phyloP scores from a whole-genome alignment of 306 rosid genomes.

The Sophora flavescens region DNA sequence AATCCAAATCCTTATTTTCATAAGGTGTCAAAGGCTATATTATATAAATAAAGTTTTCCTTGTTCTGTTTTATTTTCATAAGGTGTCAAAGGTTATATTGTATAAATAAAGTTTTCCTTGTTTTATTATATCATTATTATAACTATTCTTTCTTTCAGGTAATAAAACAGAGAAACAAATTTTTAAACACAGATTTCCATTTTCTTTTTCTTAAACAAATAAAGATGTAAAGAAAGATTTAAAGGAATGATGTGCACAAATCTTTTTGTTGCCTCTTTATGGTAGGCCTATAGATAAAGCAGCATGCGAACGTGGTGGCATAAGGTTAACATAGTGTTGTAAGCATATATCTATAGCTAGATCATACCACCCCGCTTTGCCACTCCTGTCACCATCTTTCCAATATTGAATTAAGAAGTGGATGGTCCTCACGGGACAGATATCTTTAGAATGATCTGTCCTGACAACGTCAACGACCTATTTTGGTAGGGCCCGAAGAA shows the following conservation, averaged over 20 bases:
- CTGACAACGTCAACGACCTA: constrained; percentile 38
- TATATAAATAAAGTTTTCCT: too few species aligned
- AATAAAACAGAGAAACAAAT: too few species aligned
- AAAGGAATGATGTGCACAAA: neutral
- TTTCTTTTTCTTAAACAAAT: too few species aligned
- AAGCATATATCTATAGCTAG: constrained; percentile 29
- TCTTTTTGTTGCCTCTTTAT: neutral
- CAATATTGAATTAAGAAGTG: constrained; percentile 50
- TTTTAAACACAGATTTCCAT: too few species aligned
- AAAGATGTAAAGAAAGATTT: neutral
- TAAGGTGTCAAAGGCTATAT: too few species aligned
- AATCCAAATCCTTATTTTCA: too few species aligned
- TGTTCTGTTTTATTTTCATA: too few species aligned
- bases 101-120: too few species aligned
- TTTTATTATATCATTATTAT: too few species aligned
- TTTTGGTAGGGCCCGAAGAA: constrained; percentile 38
- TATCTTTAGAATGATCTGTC: constrained; percentile 42
- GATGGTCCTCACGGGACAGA: constrained; percentile 46
- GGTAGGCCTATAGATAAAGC: constrained; percentile 44
- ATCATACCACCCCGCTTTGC: constrained; percentile 43
- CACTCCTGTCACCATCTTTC: constrained; percentile 59
- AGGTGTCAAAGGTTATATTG: too few species aligned
- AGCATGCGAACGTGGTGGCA: constrained; percentile 43
- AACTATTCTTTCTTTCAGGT: too few species aligned
- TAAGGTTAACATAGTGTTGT: constrained; percentile 43